A percentile compares a stretch with the other conserved stretches of the same genome.
phyloP scores from a whole-genome alignment of 1,284 basidiomycete genomes.

The Trametes sp. region DNA sequence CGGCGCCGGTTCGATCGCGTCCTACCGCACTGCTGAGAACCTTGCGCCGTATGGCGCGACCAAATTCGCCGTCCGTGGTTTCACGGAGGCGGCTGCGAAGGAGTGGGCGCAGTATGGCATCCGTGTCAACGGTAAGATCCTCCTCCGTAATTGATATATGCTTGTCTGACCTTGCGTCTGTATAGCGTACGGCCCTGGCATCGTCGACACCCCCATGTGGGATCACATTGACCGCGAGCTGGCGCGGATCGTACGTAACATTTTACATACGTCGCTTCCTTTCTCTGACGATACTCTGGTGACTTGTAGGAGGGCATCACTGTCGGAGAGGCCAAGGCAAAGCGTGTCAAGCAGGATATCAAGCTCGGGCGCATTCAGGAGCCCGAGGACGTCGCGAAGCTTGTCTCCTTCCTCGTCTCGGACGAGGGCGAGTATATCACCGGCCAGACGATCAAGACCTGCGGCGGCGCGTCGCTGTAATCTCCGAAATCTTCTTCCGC shows the following conservation, averaged over 20 bases:
- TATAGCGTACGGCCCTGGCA: constrained; percentile 45
- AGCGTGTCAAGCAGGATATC: constrained; percentile 42
- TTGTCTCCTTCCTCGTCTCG: constrained; percentile 54
- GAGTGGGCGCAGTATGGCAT: constrained; percentile 46
- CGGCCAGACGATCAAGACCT: constrained; percentile 48
- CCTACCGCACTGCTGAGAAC: constrained; percentile 45
- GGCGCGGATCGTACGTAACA: constrained; percentile 39
- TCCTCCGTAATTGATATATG: no score
- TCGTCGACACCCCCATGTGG: constrained; percentile 48
- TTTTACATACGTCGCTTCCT: background rate
- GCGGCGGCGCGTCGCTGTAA: constrained; percentile 43
- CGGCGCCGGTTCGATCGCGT: constrained; percentile 45
- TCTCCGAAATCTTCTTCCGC: background rate
- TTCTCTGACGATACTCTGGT: background rate
- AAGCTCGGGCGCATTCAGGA: constrained; percentile 44
- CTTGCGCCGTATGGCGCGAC: constrained; percentile 46
- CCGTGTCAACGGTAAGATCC: constrained; percentile 41
- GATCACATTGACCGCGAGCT: constrained; percentile 46
- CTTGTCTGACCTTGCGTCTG: background rate
- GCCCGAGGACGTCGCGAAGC: constrained; percentile 50
- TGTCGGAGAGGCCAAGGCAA: constrained; percentile 42
- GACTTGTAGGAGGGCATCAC: constrained; percentile 37
- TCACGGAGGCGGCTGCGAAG: constrained; percentile 49
- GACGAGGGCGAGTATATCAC: constrained; percentile 51
- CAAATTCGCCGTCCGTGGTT: constrained; percentile 52